Evolutionary conservation across 1,139 yeast genomes (phyloP), one percentile per base, ranked within the genome.

Genomic region (Scheffersomyces insectosa): DNA sequence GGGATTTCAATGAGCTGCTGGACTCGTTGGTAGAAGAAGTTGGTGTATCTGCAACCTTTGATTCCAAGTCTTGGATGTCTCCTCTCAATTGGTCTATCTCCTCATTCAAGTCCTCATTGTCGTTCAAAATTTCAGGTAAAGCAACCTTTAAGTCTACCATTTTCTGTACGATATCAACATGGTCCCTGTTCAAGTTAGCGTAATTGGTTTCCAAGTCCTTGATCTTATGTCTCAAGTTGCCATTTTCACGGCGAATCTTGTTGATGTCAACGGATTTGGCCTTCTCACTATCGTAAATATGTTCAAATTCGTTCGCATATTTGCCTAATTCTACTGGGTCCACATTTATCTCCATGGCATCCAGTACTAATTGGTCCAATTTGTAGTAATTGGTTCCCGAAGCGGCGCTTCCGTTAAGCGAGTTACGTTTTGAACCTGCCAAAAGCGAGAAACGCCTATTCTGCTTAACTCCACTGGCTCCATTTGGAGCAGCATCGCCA

Each of bases 161-260:
- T 31, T 56, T 56, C 51, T 72, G 78, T n/a, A 74, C 74, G 9
- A 70, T 57, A 27, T 59, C 68, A 14, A 72, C 60, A 62, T 93
- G 97, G 58, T 91, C 97, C 47, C 82, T 77, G 56, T 88, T 90
- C 47, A 93, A 70, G 8, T 73, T 66, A 1, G 88, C 80, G 54
- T 85, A 84, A 33, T 83, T 79, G 27, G 82, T 73, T 63, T 93
- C 97, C 40, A 90, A 70, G 43, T 81, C 78, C 54, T 88, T 79
- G 46, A 91, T 86, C 51, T 86, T 86, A 51, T 82, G 80, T 37
- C 90, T 81, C 45, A 93, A 70, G 48, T 80, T 79, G 20, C 90
- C 88, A 63, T 91, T 93, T 44, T 80, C 73, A 5, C 77, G 63
- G 44, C 85, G 75, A 43, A 88, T 62, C 16, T 75, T 68, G 47